phyloP scores from a whole-genome alignment of 768 basidiomycete species.

The Fomitopsis pulvina region DNA sequence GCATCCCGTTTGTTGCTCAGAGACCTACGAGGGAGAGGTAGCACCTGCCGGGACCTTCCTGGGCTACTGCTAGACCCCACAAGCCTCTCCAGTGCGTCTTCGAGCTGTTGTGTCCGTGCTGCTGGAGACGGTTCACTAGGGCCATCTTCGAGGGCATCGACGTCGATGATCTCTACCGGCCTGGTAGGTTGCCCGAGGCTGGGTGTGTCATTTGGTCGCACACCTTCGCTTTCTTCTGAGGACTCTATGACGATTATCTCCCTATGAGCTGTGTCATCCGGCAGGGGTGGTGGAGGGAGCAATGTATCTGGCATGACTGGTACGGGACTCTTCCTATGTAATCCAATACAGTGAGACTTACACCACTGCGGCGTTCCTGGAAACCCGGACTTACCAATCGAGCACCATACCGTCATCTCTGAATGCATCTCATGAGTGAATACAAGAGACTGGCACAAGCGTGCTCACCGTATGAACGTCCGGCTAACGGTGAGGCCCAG shows the following conservation, averaged over 20 bases:
- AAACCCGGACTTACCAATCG: slow-evolving; percentile 13
- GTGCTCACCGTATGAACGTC: slow-evolving; percentile 10
- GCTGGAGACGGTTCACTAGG: not conserved
- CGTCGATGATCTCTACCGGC: slow-evolving; percentile 11
- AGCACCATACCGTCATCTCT: slow-evolving; percentile 19
- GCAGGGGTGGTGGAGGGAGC: slow-evolving; percentile 9
- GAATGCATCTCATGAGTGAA: not conserved
- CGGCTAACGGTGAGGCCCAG: slow-evolving; percentile 6
- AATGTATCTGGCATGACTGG: slow-evolving; percentile 18
- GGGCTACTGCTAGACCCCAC: too few species aligned
- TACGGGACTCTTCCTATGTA: slow-evolving; percentile 8
- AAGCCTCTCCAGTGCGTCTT: too few species aligned
- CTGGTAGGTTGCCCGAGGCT: too few species aligned
- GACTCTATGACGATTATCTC: too few species aligned
- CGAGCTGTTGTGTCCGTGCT: too few species aligned
- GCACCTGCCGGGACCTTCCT: too few species aligned
- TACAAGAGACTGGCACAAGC: not conserved
- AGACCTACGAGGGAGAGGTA: too few species aligned
- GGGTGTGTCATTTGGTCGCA: too few species aligned
- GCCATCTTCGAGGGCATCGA: not conserved
- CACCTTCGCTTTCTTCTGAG: too few species aligned
- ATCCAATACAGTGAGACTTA: not conserved
- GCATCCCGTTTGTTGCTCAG: too few species aligned
- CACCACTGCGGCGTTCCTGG: not conserved
- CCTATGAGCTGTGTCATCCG: too few species aligned